Percentiles rank a stretch among this genome's conserved stretches.
Evolutionary conservation across 352 stramenopile genomes (phyloP).

Genomic region (Globisporangium viniferum): DNA sequence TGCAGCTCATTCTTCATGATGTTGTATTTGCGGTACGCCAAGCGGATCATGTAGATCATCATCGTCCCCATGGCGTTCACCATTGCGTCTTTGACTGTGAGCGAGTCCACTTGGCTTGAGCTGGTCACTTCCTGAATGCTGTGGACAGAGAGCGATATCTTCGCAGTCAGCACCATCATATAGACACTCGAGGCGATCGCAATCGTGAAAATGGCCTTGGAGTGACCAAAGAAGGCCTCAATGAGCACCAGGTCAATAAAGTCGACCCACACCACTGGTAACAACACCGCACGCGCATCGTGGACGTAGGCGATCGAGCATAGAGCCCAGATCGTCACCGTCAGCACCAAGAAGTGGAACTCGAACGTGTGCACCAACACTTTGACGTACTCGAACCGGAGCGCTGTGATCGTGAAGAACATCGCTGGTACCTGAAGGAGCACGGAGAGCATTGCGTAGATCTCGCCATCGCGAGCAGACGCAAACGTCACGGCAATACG

Average conservation of each 20-base stretch:
- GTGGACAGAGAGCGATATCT: neutral
- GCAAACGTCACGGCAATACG: neutral
- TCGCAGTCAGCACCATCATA: neutral
- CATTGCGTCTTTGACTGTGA: neutral
- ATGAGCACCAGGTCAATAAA: constrained; percentile 8
- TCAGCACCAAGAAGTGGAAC: constrained; percentile 1
- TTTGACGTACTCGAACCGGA: constrained; percentile 3
- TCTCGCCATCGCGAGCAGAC: neutral
- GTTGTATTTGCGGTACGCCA: constrained; percentile 7
- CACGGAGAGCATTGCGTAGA: neutral
- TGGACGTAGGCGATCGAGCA: neutral
- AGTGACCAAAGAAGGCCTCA: neutral
- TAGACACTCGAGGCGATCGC: neutral
- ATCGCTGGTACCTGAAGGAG: neutral
- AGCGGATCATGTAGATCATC: neutral
- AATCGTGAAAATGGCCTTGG: neutral
- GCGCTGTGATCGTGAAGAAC: neutral
- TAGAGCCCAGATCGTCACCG: neutral
- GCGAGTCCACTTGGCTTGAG: neutral
- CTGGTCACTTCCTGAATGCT: no score
- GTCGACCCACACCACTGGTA: constrained; percentile 8
- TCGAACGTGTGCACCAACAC: constrained; percentile 7
- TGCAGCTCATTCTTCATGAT: constrained; percentile 3
- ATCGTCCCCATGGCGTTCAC: constrained; percentile 8
- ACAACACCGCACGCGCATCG: neutral